Evolutionary conservation across 352 stramenopile genomes (phyloP), one percentile per base, ranked within the genome.

Genomic region (Phytopythium delawarense): DNA sequence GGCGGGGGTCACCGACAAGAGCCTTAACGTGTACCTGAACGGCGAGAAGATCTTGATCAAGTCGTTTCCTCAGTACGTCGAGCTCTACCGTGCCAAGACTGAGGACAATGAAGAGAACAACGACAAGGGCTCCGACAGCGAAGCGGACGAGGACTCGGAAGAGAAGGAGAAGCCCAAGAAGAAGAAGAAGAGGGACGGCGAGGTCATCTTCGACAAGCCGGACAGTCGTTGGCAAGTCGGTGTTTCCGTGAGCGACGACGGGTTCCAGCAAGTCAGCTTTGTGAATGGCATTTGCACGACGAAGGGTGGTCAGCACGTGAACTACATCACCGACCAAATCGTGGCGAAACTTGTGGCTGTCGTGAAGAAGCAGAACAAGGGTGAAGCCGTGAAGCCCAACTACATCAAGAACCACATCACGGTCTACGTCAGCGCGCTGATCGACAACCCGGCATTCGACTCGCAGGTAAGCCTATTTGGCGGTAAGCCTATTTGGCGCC

Each of bases 391-490:
- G 37, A 97, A 98, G 69, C 85, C 96, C 5, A 92, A 96, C 59
- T 94, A 98, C 64, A 87, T 97, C 62, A 98, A 98, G 64, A 96
- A 96, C 52, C 92, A 98, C 76, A 88, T 99, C 61, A 96, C 86
- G 32, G 71, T 99, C n/a, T 98, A 98, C 66, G 89, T 98, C 12
- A 99, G 97, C 63, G 87, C 89, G 40, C 69, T 98, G 39, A 98
- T 99, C 64, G 96, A 99, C 64, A 99, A 99, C 72, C 96, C 97
- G 18, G 89, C 94, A 0, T 99, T 99, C 70, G 97, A 99, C 78
- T 98, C 94, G 16, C 97, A 99, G 75, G 81, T 87, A 69, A 49
- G 56, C 8, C n/a, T 16, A 28, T 28, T 28, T 28, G 1, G 25
- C 25, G 25, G 81, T 87, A 69, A 49, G 56, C 8, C n/a, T 16